A percentile compares a stretch with the other conserved stretches of the same genome.
These are phyloP conservation scores for Neurospora pannonica DNA, from an alignment of 495 filamentous ascomycete genomes.

Conservation along the genomic window DNA sequence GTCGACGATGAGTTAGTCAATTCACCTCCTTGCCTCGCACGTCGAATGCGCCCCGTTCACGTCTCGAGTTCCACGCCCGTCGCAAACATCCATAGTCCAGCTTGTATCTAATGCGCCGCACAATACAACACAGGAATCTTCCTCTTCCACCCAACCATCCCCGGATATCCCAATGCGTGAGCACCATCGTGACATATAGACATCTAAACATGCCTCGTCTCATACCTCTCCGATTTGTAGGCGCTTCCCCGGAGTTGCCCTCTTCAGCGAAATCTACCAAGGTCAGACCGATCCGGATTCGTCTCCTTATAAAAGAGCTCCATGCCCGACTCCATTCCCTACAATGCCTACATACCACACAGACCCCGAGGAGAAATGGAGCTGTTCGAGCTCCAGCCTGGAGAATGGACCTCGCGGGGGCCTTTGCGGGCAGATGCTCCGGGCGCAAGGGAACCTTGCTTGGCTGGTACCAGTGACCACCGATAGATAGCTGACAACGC, in stretches of 20 bases:
- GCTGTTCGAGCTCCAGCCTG: background rate
- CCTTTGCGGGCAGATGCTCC: background rate
- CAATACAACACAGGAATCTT: constrained; percentile 56
- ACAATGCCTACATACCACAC: background rate
- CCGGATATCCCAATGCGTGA: constrained; percentile 72
- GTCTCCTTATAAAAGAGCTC: background rate
- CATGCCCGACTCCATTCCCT: background rate
- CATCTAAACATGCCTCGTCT: constrained; percentile 3
- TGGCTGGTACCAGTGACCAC: background rate
- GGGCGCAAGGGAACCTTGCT: background rate
- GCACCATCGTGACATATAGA: constrained; percentile 5
- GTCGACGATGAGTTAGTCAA: constrained; percentile 33
- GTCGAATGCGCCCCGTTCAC: background rate
- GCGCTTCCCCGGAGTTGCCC: constrained; percentile 79
- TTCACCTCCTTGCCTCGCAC: background rate
- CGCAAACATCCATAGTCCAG: background rate
- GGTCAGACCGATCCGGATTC: constrained; percentile 36
- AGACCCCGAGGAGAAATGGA: background rate
- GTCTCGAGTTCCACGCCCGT: background rate
- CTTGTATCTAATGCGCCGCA: background rate
- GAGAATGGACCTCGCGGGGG: background rate
- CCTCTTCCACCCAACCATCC: constrained; percentile 76
- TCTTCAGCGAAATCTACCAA: constrained; percentile 97
- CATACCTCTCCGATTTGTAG: constrained; percentile 21
- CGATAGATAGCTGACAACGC: background rate